These are phyloP conservation scores for Spinellus fusiger DNA, from an alignment of 192 early-diverging fungal genomes.

Conservation along the genomic window DNA sequence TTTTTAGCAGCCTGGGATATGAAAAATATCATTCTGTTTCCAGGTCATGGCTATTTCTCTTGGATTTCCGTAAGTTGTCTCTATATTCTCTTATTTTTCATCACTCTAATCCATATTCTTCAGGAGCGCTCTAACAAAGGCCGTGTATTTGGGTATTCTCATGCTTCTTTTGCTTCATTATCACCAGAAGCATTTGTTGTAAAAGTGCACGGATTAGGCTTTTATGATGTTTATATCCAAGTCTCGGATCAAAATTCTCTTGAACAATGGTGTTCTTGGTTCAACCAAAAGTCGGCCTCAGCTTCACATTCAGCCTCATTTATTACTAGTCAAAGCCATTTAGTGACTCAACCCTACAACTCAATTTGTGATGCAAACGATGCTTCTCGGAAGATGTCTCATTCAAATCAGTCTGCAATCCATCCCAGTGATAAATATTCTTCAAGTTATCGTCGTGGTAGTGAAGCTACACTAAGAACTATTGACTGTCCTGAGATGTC, in stretches of 20 bases:
- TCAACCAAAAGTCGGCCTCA: slow-evolving; percentile 12
- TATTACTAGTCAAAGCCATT: background rate
- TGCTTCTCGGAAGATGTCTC: too few relatives aligned
- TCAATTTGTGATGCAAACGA: too few relatives aligned
- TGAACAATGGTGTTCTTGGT: slow-evolving; percentile 20
- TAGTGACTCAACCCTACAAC: background rate
- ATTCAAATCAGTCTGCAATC: too few relatives aligned
- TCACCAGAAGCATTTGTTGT: slow-evolving; percentile 18
- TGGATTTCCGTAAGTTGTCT: slow-evolving; percentile 29
- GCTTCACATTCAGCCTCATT: background rate
- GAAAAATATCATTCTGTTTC: slow-evolving; percentile 40
- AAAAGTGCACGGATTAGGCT: slow-evolving; percentile 23
- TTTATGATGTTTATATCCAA: slow-evolving; percentile 22
- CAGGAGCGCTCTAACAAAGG: slow-evolving; percentile 10
- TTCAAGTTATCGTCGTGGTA: too few relatives aligned
- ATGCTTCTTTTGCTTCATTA: slow-evolving; percentile 16
- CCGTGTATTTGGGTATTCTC: slow-evolving; percentile 13
- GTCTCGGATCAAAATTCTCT: slow-evolving; percentile 10
- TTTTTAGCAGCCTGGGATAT: slow-evolving; percentile 44
- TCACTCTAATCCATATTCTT: background rate
- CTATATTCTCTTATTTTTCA: background rate
- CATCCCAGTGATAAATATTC: too few relatives aligned
- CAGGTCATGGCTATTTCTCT: slow-evolving; percentile 32
- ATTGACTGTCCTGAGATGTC: too few relatives aligned
- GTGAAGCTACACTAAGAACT: too few relatives aligned